Evolutionary conservation across 2,329 filamentous ascomycete genomes (phyloP), one percentile per base, ranked within the genome.

Genomic region (Neofusicoccum umdonicola): DNA sequence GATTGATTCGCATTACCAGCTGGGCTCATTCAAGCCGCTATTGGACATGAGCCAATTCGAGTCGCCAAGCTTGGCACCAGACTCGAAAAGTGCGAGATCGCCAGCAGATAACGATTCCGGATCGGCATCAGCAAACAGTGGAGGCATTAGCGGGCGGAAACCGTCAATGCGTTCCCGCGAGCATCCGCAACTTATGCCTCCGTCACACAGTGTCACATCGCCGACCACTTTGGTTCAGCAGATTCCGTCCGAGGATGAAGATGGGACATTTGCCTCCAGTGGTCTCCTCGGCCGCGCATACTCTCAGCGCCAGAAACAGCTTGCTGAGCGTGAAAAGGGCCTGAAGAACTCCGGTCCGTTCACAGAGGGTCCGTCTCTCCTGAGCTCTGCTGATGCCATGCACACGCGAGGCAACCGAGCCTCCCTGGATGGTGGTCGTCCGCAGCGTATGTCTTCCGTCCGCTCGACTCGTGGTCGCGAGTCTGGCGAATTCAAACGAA

Each of bases 1-100:
- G 11, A 74, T 77, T 34, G 78, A 82, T 75, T 70, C 85, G 79
- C 63, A 90, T 82, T 81, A 87, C 79, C 70, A 88, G 66, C 72
- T 91, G 60, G 89, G 89, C 4, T 83, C 85, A 1, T 90, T 90
- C 74, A 82, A 87, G 68, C 89, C 91, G 0, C 77, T 93, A 3
- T 75, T 93, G 8, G 87, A 92, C 66, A 77, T 88, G 71, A 80
- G 84, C 44, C 81, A 83, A 7, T 87, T 89, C 69, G 82, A 83
- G 83, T 65, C 69, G 69, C n/a, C 52, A n/a, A 47, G 48, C 61
- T 37, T 35, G 37, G 37, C 52, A n/a, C 34, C 37, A 22, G 61
- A 34, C 51, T 31, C 39, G 39, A 19, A 54, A 27, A 45, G 39
- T 45, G 34, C 61, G 37, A 50, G 39, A 44, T 56, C 50, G 4